These are phyloP conservation scores for Scutellaria barbata DNA, from an alignment of 257 asterid genomes.

Conservation along the genomic window DNA sequence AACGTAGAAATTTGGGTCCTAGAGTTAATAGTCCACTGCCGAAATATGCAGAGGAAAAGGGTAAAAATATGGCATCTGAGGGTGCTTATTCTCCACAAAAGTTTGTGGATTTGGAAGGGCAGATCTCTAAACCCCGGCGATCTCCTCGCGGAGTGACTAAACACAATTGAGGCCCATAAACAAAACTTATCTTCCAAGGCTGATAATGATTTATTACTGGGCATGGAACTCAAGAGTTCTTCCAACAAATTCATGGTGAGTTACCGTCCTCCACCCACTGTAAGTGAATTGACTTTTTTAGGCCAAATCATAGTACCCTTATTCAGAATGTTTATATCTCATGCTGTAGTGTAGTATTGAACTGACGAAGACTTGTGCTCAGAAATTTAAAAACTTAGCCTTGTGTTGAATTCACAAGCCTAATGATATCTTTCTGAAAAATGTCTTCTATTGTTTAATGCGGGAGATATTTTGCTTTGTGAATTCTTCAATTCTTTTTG, in stretches of 20 bases:
- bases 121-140: constrained; percentile 11
- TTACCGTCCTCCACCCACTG: background rate
- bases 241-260: background rate
- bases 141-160: constrained; percentile 38
- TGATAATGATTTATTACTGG: constrained; percentile 2
- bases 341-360: too few species aligned
- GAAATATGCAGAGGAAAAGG: constrained; percentile 12
- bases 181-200: background rate
- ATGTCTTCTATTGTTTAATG: background rate
- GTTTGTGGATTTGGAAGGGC: constrained; percentile 30
- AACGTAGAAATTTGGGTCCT: constrained; percentile 3
- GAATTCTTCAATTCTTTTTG: background rate
- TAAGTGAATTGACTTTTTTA: background rate
- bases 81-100: constrained; percentile 26
- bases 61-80: constrained; percentile 26
- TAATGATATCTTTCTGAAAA: background rate
- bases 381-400: background rate
- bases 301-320: background rate
- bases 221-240: background rate
- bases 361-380: background rate
- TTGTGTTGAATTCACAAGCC: background rate
- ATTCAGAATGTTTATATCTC: background rate
- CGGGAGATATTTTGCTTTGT: background rate
- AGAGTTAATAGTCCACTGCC: constrained; percentile 20
- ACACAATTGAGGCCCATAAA: constrained; percentile 16